Conservation (phyloP, 257 asterid species). For the Euphrasia confusa region DNA sequence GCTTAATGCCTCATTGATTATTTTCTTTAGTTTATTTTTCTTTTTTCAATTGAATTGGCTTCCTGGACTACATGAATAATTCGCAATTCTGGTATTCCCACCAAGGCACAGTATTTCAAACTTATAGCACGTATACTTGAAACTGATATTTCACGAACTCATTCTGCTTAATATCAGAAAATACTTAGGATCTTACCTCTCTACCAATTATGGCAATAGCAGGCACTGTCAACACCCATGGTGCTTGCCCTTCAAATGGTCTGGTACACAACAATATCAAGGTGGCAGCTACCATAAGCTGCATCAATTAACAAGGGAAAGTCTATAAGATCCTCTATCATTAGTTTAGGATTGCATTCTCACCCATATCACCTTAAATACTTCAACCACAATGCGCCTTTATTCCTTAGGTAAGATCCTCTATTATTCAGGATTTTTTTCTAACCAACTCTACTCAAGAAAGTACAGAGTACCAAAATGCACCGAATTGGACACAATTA, state of each 20-base stretch:
- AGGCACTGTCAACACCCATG: constrained; percentile 90
- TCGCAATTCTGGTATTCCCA: constrained; percentile 2
- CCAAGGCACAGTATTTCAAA: background rate
- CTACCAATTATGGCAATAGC: constrained; percentile 89
- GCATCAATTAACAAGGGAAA: constrained; percentile 25
- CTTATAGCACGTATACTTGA: background rate
- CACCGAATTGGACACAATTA: background rate
- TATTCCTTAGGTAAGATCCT: background rate
- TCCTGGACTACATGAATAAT: background rate
- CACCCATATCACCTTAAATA: constrained; percentile 9
- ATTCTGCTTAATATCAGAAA: constrained; percentile 5
- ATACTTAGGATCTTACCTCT: constrained; percentile 53
- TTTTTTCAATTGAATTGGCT: no score
- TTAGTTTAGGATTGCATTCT: constrained; percentile 14
- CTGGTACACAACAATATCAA: constrained; percentile 84
- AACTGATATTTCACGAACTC: constrained; percentile 9
- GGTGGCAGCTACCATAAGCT: constrained; percentile 98
- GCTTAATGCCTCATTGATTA: background rate
- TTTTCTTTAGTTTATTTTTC: background rate
- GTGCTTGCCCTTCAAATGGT: constrained; percentile 70
- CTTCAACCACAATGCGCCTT: background rate
- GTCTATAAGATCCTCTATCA: constrained; percentile 20
- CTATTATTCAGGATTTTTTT: background rate
- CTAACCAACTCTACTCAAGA: background rate
- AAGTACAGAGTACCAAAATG: background rate